Percentiles rank a stretch among this genome's conserved stretches.
Conservation (phyloP, 2,329 filamentous ascomycete genomes). For the Lasiodiplodia hormozganensis region DNA sequence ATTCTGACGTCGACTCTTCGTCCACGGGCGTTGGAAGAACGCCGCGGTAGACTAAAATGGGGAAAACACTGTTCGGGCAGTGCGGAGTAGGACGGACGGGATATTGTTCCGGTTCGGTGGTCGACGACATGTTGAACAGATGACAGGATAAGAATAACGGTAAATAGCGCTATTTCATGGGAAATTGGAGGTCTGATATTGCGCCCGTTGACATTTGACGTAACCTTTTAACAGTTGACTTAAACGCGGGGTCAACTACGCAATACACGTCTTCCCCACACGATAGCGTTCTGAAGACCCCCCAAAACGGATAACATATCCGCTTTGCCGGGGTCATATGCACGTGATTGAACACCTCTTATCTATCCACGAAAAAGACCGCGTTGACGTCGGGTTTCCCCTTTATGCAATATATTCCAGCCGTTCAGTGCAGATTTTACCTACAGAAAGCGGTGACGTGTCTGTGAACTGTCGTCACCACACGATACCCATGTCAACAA, state of each 20-base stretch:
- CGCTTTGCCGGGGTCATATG: not conserved
- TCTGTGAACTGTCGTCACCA: too few species aligned
- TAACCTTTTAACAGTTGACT: not conserved
- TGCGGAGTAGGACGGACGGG: constrained; percentile 14
- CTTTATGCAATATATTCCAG: too few species aligned
- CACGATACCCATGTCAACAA: fast-evolving
- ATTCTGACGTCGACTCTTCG: constrained; percentile 35
- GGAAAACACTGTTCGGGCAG: constrained; percentile 43
- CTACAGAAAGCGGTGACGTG: too few species aligned
- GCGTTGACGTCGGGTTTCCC: too few species aligned
- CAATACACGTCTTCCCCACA: not conserved
- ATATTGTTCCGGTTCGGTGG: constrained; percentile 29
- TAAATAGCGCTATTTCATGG: not conserved
- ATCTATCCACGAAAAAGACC: too few species aligned
- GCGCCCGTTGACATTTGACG: not conserved
- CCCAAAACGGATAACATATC: not conserved
- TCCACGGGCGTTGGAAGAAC: constrained; percentile 39
- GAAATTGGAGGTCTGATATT: too few species aligned
- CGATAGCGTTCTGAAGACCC: not conserved
- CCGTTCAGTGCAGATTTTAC: too few species aligned
- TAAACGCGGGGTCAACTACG: not conserved
- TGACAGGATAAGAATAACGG: not conserved
- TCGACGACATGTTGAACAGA: not conserved
- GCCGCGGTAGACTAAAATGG: constrained; percentile 46
- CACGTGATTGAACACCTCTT: too few species aligned